Percentiles rank a stretch among this genome's conserved stretches.
Conservation (phyloP, 2,329 filamentous ascomycete genomes). For the Penicillium sp. region DNA sequence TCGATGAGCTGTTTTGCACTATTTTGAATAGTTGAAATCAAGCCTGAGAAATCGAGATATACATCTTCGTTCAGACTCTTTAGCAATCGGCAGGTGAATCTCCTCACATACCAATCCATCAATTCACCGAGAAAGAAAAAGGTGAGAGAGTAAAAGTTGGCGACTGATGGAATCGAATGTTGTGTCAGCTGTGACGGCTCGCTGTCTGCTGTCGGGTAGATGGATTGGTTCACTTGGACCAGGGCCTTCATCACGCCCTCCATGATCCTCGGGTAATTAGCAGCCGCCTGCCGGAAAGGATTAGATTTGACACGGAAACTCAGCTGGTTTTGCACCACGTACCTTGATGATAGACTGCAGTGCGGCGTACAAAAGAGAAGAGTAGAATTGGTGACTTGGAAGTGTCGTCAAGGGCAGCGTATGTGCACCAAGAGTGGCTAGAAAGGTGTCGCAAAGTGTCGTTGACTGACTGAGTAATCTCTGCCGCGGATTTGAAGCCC, state of each 20-base stretch:
- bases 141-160: constrained; percentile 39
- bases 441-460: constrained; percentile 34
- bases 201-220: constrained; percentile 24
- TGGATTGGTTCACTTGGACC: constrained; percentile 38
- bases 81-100: constrained; percentile 40
- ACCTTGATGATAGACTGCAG: constrained; percentile 45
- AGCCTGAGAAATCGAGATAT: constrained; percentile 38
- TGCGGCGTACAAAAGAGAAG: constrained; percentile 41
- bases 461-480: constrained; percentile 32
- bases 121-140: constrained; percentile 45
- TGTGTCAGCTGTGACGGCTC: constrained; percentile 19
- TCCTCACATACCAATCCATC: constrained; percentile 44
- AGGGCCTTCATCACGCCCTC: constrained; percentile 40
- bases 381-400: constrained; percentile 34
- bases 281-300: constrained; percentile 34
- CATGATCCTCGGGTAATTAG: constrained; percentile 40
- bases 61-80: constrained; percentile 42
- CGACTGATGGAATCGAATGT: constrained; percentile 28
- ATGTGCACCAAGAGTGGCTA: constrained; percentile 37
- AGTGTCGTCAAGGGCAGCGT: constrained; percentile 31
- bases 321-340: constrained; percentile 2
- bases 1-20: constrained; percentile 28
- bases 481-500: constrained; percentile 34
- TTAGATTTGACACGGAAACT: constrained; percentile 3
- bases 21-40: constrained; percentile 38